Percentiles rank a stretch among this genome's conserved stretches.
phyloP scores from a whole-genome alignment of 108 stramenopile species.

The Skeletonema menzelii region DNA sequence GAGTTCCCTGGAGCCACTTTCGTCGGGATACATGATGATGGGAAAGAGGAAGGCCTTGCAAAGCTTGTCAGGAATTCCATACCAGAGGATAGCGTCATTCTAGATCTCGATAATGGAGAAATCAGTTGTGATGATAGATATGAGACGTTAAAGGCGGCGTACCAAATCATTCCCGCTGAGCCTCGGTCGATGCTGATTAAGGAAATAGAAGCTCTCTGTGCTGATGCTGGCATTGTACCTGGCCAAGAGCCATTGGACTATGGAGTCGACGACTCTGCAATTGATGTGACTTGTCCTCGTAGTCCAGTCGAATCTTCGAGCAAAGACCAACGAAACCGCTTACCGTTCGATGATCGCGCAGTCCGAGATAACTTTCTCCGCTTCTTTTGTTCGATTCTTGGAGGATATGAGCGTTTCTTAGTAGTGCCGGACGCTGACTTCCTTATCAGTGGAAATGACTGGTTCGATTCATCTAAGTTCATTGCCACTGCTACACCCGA shows the following conservation, averaged over 20 bases:
- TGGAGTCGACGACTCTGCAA: constrained; percentile 67
- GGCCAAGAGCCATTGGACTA: constrained; percentile 84
- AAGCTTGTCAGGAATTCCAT: constrained; percentile 55
- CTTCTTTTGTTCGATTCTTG: constrained; percentile 78
- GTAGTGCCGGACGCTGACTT: constrained; percentile 89
- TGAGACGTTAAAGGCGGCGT: constrained; percentile 65
- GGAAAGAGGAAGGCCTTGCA: constrained; percentile 61
- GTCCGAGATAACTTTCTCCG: constrained; percentile 82
- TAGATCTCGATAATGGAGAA: constrained; percentile 78
- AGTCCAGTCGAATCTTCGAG: constrained; percentile 44
- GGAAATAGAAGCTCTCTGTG: constrained; percentile 81
- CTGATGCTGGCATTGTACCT: constrained; percentile 76
- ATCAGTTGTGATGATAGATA: constrained; percentile 70
- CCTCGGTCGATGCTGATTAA: constrained; percentile 69
- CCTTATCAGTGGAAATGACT: constrained; percentile 78
- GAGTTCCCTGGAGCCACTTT: constrained; percentile 89
- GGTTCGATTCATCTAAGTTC: constrained; percentile 86
- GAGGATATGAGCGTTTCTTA: constrained; percentile 82
- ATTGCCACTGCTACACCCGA: constrained; percentile 60
- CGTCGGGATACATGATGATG: constrained; percentile 87
- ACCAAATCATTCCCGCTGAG: constrained; percentile 72
- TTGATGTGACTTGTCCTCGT: constrained; percentile 50
- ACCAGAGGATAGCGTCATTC: constrained; percentile 85
- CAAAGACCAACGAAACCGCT: constrained; percentile 19
- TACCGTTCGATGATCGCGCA: constrained; percentile 82